Base-by-base conservation (phyloP, 2,329 filamentous ascomycete species). In the Calonectria leucothoes region DNA sequence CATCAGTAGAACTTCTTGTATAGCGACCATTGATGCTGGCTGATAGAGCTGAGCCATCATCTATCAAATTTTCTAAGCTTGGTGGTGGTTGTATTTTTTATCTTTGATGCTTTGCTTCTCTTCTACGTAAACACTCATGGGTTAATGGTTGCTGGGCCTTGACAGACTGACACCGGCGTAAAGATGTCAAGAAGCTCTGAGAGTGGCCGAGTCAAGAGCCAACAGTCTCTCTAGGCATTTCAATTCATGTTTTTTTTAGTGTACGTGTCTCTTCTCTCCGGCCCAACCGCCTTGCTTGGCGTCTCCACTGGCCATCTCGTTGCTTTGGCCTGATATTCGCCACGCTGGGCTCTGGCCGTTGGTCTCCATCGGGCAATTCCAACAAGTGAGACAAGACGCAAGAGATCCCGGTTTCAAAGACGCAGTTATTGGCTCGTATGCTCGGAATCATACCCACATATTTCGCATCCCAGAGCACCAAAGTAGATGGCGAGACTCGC, bases 251-350 rank as follows among this genome's bases (percentile, higher is more conserved):
- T 15, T 37, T 31, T 27, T 8, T 45, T 67, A 57, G 65, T 45
- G 35, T 52, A 59, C 35, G 20, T 67, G 11, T 45, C 65, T 67
- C 65, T 67, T 57, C n/a, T 33, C 65, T 45, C 65, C 23, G 23
- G 17, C 14, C 14, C 35, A 17, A 12, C 6, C 25, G n/a, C 17
- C n/a, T 12, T 25, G 14, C 39, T 25, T 11, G 14, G 55, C 23
- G n/a, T 55, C 55, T 37, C 33, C 33, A 25, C 55, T 39, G 42
- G 42, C 42, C 42, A 7, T 25, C 31, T 39, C 23, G 55, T 35
- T 39, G 23, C 31, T 25, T 61, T 59, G 29, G 20, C 55, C 39
- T 25, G 6, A 25, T 37, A 14, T n/a, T 37, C 23, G n/a, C 35
- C 23, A 25, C n/a, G 12, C 10, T 12, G 31, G n/a, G 31, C 55